Evolutionary conservation across 148 eudicot genomes (phyloP).

Genomic region (Cornus controversa): DNA sequence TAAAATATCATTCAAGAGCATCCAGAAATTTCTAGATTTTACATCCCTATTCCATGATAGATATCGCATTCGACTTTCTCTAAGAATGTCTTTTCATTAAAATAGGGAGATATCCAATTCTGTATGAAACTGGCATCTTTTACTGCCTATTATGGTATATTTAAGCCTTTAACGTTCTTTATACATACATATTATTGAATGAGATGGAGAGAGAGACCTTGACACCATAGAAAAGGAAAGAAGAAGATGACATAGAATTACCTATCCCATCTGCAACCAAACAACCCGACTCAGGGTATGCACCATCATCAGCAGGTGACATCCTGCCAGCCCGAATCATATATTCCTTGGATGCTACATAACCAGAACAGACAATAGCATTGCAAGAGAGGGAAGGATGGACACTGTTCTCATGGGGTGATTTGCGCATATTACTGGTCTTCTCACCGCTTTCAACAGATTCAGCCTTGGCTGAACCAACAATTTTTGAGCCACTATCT

Average conservation of each 20-base stretch:
- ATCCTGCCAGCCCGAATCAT: slow-evolving; percentile 76
- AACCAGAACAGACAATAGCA: slow-evolving; percentile 89
- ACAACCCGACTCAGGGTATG: slow-evolving; percentile 59
- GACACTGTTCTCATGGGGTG: slow-evolving; percentile 59
- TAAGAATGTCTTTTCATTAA: not conserved
- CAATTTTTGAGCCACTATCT: slow-evolving; percentile 91
- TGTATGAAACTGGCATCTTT: not conserved
- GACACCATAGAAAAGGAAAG: not conserved
- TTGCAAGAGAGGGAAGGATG: slow-evolving; percentile 97
- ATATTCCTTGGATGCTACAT: slow-evolving; percentile 92
- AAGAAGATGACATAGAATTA: slow-evolving; percentile 9
- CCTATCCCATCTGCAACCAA: slow-evolving; percentile 69
- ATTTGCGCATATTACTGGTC: slow-evolving; percentile 56
- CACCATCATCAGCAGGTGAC: slow-evolving; percentile 64
- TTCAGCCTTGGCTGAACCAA: slow-evolving; percentile 87
- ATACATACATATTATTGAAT: not conserved
- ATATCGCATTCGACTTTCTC: not conserved
- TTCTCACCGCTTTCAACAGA: slow-evolving; percentile 96
- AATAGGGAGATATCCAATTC: not conserved
- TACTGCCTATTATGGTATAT: not conserved
- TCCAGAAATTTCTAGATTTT: too few relatives aligned
- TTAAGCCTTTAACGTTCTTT: not conserved
- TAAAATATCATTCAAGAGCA: too few relatives aligned
- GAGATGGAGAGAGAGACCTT: not conserved
- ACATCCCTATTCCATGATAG: not conserved